phyloP scores from a whole-genome alignment of 305 asterid genomes.

The Fraxinus dipetala region DNA sequence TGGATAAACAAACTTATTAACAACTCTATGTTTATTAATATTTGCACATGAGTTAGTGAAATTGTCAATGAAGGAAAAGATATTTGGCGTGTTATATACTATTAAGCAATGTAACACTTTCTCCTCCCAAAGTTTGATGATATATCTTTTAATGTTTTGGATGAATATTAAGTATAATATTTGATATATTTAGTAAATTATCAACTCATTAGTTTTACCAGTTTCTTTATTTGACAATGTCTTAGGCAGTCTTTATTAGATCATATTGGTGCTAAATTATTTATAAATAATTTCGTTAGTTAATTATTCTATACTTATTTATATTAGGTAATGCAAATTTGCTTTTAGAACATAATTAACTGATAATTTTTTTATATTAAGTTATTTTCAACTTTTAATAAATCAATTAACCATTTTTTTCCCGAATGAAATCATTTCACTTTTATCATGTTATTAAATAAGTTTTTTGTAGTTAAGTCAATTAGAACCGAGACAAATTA shows the following conservation, averaged over 20 bases:
- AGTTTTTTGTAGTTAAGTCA: neutral
- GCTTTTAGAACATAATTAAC: neutral
- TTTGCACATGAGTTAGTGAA: conserved; percentile 1
- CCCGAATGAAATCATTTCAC: neutral
- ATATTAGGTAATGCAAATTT: neutral
- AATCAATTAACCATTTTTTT: neutral
- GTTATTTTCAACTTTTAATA: neutral
- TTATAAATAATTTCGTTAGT: neutral
- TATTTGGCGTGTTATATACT: neutral
- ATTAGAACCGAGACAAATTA: neutral
- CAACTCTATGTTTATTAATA: neutral
- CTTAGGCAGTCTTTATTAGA: neutral
- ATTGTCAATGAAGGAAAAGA: neutral
- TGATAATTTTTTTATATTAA: neutral
- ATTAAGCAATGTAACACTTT: neutral
- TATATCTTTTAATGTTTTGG: neutral
- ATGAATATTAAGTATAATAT: neutral
- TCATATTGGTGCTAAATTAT: neutral
- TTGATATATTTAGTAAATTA: neutral
- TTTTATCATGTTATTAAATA: neutral
- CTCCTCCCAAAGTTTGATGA: conserved; percentile 20
- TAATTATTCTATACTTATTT: neutral
- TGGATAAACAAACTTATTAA: neutral
- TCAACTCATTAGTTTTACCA: neutral
- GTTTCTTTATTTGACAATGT: neutral